Evolutionary conservation across 2,329 filamentous ascomycete genomes (phyloP).

Genomic region (Arthrocladium fulminans): DNA sequence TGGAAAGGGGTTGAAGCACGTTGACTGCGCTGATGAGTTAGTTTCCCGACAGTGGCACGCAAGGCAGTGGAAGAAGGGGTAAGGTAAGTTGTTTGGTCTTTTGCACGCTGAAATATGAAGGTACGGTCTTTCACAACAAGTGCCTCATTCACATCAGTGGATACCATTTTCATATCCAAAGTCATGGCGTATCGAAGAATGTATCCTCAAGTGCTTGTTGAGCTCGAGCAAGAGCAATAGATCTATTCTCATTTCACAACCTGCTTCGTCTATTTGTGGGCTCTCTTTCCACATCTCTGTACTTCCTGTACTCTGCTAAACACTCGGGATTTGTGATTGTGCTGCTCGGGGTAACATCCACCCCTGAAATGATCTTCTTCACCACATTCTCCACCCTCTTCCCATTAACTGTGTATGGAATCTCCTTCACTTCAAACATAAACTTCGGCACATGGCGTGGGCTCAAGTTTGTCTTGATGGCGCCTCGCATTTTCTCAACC

Average conservation of each 20-base stretch:
- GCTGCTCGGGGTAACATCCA: constrained; percentile 29
- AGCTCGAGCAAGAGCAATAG: neutral
- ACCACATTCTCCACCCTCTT: constrained; percentile 41
- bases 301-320: constrained; percentile 29
- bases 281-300: constrained; percentile 17
- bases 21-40: neutral
- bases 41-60: neutral
- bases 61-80: neutral
- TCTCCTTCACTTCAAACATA: constrained; percentile 31
- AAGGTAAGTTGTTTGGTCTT: neutral
- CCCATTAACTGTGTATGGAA: constrained; percentile 40
- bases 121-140: neutral
- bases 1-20: neutral
- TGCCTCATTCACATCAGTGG: too few relatives aligned
- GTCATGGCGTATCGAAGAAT: neutral
- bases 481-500: constrained; percentile 16
- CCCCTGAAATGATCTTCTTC: constrained; percentile 34
- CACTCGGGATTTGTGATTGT: constrained; percentile 34
- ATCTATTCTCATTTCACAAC: neutral
- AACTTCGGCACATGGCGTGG: constrained; percentile 36
- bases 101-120: neutral
- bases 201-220: too few relatives aligned
- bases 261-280: neutral
- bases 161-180: too few relatives aligned
- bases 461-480: constrained; percentile 23